Conservation (phyloP, 805 yeast species). For the Candida parachauliodes region DNA sequence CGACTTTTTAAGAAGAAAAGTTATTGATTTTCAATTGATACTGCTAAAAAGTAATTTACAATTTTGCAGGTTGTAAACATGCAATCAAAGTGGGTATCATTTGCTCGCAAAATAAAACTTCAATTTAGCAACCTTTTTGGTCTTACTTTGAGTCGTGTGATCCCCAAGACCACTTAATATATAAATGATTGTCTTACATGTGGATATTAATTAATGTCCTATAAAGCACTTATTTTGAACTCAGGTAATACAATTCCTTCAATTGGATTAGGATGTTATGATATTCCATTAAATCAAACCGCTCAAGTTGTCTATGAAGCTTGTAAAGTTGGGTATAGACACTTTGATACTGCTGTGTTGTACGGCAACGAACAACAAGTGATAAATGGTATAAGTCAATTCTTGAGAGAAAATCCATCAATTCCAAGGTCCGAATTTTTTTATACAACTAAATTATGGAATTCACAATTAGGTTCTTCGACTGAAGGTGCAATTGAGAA, state of each 20-base stretch:
- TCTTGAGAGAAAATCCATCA: slow-evolving; percentile 33
- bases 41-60: too few relatives aligned
- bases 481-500: slow-evolving; percentile 58
- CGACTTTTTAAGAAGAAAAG: too few relatives aligned
- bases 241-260: slow-evolving; percentile 38
- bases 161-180: too few relatives aligned
- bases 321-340: slow-evolving; percentile 61
- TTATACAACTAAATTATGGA: slow-evolving; percentile 74
- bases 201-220: slow-evolving; percentile 9
- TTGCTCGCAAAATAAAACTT: too few relatives aligned
- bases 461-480: slow-evolving; percentile 52
- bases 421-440: slow-evolving; percentile 25
- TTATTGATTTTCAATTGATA: too few relatives aligned
- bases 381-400: slow-evolving; percentile 54
- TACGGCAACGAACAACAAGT: slow-evolving; percentile 68
- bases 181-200: too few relatives aligned
- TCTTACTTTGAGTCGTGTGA: too few relatives aligned
- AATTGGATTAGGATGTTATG: slow-evolving; percentile 51
- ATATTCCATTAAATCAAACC: slow-evolving; percentile 31
- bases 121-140: too few relatives aligned
- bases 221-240: slow-evolving; percentile 18
- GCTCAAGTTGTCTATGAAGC: slow-evolving; percentile 51
- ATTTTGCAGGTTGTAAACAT: too few relatives aligned
- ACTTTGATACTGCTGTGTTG: slow-evolving; percentile 71
- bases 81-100: too few relatives aligned